Base-by-base conservation (phyloP, 768 basidiomycete species). In the Paxillus rubicundulus region DNA sequence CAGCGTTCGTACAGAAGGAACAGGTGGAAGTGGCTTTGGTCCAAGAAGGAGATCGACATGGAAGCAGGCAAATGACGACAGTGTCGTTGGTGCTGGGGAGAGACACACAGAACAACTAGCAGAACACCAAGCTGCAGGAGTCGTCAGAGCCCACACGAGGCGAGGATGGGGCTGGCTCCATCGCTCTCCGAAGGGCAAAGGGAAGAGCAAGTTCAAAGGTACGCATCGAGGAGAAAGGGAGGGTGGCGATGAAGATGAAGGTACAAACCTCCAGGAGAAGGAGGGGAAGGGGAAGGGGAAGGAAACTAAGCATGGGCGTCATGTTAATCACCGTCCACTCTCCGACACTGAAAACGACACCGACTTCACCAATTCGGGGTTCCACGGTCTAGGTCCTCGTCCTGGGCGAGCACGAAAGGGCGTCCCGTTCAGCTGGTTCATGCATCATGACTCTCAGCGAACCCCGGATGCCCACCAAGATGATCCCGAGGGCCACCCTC, bases 131-230 rank as follows among this genome's bases (percentile, higher is more conserved):
- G 82, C 81, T 0, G 65, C 69, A 5, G 65, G 72, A 24, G 73
- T 82, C 13, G 74, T 80, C 13, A 68, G 72, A 30, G 72, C 77
- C 0, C 77, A 81, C 56, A 76, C 74, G 2, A 64, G 68, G 40
- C 68, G 69, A 24, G 62, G 70, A 12, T 54, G 50, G 57, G 24
- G 49, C 36, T 57, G 58, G 60, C 44, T 63, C 20, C 52, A 60
- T 36, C 61, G 52, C 24, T 52, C 58, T 9, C 40, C 24, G 24
- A 17, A 40, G 1, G 10, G 36, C 7, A 56, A 47, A 47, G 46
- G 50, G 16, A 9, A 47, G 13, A 2, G 47, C 20, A 48, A 20
- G 37, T 20, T 33, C 3, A 49, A 24, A 46, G 42, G n/a, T 24
- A 5, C 41, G 0, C 53, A n/a, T 17, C 24, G 39, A 13, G 45